Base-by-base conservation (phyloP, 1,284 basidiomycete species). In the Sanghuangporus weigelae region DNA sequence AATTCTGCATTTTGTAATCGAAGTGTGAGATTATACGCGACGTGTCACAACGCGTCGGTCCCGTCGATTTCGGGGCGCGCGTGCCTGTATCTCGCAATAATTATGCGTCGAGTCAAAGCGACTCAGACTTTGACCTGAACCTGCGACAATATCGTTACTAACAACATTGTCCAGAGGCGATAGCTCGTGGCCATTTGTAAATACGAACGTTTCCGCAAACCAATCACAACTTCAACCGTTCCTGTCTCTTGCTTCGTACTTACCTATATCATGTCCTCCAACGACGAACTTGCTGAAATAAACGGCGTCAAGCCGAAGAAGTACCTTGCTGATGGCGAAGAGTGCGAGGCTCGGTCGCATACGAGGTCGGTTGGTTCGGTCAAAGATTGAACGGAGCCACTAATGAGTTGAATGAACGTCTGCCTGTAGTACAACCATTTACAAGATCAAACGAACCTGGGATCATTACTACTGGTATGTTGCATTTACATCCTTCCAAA, bases 381-480 rank as follows among this genome's bases (percentile, higher is more conserved):
- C 1, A 16, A 31, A 44, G 40, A n/a, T 60, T 44, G 19, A 39
- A n/a, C 39, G 39, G 26, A n/a, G 54, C n/a, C n/a, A 19, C 23
- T n/a, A 16, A 48, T 39, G 49, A 31, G 60, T 3, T 51, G 40
- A 36, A 10, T 23, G 16, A 26, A 19, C 4, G 49, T 23, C 2
- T 35, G 11, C 16, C 19, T 26, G n/a, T 55, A 82, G 81, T 67
- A 75, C 76, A 51, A 76, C 79, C 7, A 74, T 75, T 2, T 84
- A 84, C 69, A 82, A 81, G 68, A 71, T 81, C 59, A 83, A 83
- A 67, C 73, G 82, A 39, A 82, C 81, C 16, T 74, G 73, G 65
- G 81, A 81, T 67, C 83, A 84, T 71, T 88, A 84, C 68, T 81
- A 82, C 62, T 83, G 81, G 81, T 81, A 36, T 10, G 67, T 42